These are phyloP conservation scores for Powellomyces hirtus DNA, from an alignment of 192 early-diverging fungal genomes.

Conservation along the genomic window DNA sequence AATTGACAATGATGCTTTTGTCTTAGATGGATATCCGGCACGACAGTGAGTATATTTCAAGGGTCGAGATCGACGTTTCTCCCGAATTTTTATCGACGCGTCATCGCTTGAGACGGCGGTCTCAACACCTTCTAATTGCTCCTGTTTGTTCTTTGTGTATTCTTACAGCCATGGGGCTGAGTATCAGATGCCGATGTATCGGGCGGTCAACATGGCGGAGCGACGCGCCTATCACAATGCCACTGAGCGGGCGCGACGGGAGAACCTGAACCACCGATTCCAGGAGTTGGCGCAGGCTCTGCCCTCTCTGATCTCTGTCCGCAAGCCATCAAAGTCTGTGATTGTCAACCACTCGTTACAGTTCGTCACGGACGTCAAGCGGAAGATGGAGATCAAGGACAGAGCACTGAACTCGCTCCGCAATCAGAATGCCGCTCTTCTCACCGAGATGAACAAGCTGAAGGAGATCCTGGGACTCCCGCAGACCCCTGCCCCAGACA, in stretches of 20 bases:
- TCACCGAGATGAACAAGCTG: slow-evolving; percentile 61
- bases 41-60: background rate
- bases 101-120: background rate
- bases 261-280: slow-evolving; percentile 76
- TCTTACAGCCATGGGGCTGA: background rate
- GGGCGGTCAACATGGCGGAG: slow-evolving; percentile 41
- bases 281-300: slow-evolving; percentile 80
- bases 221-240: slow-evolving; percentile 78
- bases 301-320: slow-evolving; percentile 66
- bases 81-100: background rate
- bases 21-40: background rate
- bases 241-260: slow-evolving; percentile 76
- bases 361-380: slow-evolving; percentile 34
- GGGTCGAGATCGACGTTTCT: background rate
- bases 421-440: slow-evolving; percentile 54
- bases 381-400: slow-evolving; percentile 31
- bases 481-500: slow-evolving; percentile 23
- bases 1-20: background rate
- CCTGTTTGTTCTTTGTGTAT: background rate
- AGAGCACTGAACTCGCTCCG: slow-evolving; percentile 33
- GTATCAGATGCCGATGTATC: background rate
- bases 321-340: slow-evolving; percentile 77
- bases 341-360: slow-evolving; percentile 79
- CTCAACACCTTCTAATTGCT: background rate
- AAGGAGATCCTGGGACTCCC: slow-evolving; percentile 56